Evolutionary conservation across 352 stramenopile species (phyloP).

Genomic region (Phytopythium boreale): DNA sequence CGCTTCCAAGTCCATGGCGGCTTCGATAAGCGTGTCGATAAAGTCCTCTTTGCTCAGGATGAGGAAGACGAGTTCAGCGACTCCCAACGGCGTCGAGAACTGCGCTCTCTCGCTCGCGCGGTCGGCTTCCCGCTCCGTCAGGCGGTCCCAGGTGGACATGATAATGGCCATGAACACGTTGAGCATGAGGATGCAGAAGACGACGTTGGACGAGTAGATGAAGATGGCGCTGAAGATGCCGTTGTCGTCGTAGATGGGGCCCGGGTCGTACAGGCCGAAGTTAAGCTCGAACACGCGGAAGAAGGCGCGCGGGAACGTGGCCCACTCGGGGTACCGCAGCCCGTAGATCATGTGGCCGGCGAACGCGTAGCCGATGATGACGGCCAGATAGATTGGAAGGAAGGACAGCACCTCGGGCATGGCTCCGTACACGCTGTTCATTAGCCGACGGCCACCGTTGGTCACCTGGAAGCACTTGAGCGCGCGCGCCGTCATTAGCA

Average conservation of each 20-base stretch:
- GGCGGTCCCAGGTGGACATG: slow-evolving; percentile 66
- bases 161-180: slow-evolving; percentile 81
- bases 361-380: slow-evolving; percentile 72
- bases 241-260: slow-evolving; percentile 61
- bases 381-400: slow-evolving; percentile 58
- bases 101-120: slow-evolving; percentile 39
- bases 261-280: slow-evolving; percentile 65
- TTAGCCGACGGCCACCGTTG: slow-evolving; percentile 53
- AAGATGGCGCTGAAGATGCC: slow-evolving; percentile 63
- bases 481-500: slow-evolving; percentile 52
- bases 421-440: slow-evolving; percentile 67
- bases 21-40: slow-evolving; percentile 53
- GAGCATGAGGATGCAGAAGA: slow-evolving; percentile 78
- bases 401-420: slow-evolving; percentile 73
- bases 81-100: slow-evolving; percentile 37
- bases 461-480: slow-evolving; percentile 78
- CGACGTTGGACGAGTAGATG: slow-evolving; percentile 64
- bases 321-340: slow-evolving; percentile 59
- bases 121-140: slow-evolving; percentile 51
- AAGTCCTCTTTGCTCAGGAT: slow-evolving; percentile 59
- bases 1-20: slow-evolving; percentile 43
- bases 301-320: slow-evolving; percentile 50
- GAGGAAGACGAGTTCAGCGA: slow-evolving; percentile 45
- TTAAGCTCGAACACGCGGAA: slow-evolving; percentile 78
- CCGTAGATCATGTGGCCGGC: slow-evolving; percentile 68